These are phyloP conservation scores for Ustilago trichophora DNA, from an alignment of 1,284 basidiomycete genomes.

Conservation along the genomic window DNA sequence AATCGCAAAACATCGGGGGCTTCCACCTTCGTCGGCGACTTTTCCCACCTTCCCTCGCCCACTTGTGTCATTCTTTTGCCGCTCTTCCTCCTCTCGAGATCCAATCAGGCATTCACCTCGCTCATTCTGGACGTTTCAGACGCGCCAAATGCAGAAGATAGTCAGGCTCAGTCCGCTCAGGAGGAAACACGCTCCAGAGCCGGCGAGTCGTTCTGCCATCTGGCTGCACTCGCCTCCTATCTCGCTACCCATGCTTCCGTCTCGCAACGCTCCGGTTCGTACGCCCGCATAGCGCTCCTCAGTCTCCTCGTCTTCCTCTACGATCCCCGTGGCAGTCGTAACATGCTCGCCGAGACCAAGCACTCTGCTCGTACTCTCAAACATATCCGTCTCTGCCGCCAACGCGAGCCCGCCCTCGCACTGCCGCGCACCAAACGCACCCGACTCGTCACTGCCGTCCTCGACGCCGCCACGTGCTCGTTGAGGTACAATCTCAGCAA, in stretches of 20 bases:
- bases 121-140: conserved; percentile 29
- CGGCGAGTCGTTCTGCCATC: conserved; percentile 27
- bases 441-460: conserved; percentile 48
- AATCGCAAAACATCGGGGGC: conserved; percentile 7
- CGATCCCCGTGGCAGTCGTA: conserved; percentile 35
- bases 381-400: conserved; percentile 49
- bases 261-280: conserved; percentile 41
- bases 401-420: conserved; percentile 47
- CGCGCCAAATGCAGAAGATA: neutral
- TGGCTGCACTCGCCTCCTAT: conserved; percentile 54
- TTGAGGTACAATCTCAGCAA: conserved; percentile 61
- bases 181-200: conserved; percentile 10
- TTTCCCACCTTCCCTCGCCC: conserved; percentile 33
- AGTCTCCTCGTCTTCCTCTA: conserved; percentile 49
- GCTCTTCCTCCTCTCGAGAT: conserved; percentile 46
- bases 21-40: conserved; percentile 19
- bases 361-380: conserved; percentile 12
- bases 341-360: conserved; percentile 30
- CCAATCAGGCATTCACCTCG: conserved; percentile 49
- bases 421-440: conserved; percentile 39
- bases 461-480: conserved; percentile 51
- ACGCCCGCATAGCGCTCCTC: conserved; percentile 46
- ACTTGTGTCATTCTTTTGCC: conserved; percentile 42
- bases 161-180: neutral
- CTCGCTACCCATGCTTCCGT: conserved; percentile 51